Evolutionary conservation across 2,329 filamentous ascomycete genomes (phyloP), one percentile per base, ranked within the genome.

Genomic region (Aspergillus ruber): DNA sequence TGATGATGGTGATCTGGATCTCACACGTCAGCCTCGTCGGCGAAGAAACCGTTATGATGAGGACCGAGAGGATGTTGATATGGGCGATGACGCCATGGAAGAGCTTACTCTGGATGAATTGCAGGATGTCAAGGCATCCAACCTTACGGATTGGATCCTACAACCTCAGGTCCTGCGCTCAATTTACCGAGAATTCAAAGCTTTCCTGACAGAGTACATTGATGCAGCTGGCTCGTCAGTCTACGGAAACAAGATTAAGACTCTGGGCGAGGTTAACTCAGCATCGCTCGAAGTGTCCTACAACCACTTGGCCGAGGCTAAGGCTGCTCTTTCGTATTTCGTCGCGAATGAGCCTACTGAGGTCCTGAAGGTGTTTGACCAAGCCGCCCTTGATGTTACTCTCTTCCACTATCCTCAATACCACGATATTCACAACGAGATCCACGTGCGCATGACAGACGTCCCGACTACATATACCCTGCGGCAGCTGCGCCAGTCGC

Each of bases 341-440:
- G 74, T 98, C 23, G 91, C 91, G 56, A 98, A 97, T 63, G 90
- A 91, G 0, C 93, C 93, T 0, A 82, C 87, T n/a, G 91, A 96
- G 68, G 88, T 97, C 64, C 80, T 98, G 51, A 93, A 93, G 67
- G 85, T 98, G 43, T 97, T 98, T 62, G 93, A 98, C 59, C 85
- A 95, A 56, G 91, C 96, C 3, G 91, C 93, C 48, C 91, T 98
- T 82, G 93, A 98, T 54, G 90, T 94, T 33, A 91, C 94, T 4
- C 81, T 97, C 18, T 83, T 97, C 46, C 90, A 97, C 68, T 98
- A 97, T 70, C 91, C 90, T 1, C 90, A 97, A 68, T 98, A 98
- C 67, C 90, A 95, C 67, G 87, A 90, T 52, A 98, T 98, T 60
- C 93, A 97, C 69, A 87, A 90, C 23, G 93, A 98, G 68, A 95